Percentiles rank a stretch among this genome's conserved stretches.
Conservation (phyloP, 2,329 filamentous ascomycete genomes). For the Drechslerella stenobrocha region DNA sequence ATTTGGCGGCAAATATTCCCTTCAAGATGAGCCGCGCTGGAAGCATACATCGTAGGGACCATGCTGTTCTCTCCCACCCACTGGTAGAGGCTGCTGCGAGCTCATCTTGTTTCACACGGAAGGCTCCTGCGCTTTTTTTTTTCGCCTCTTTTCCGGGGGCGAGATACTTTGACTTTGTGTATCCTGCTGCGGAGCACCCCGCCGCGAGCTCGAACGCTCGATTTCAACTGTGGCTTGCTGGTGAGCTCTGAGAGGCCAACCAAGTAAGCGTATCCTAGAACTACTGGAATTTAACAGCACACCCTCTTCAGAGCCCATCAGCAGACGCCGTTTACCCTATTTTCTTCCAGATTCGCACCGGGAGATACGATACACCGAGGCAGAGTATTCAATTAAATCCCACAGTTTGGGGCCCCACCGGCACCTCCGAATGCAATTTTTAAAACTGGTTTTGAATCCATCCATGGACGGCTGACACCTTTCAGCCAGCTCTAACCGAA, state of each 20-base stretch:
- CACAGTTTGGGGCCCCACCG: conserved; percentile 21
- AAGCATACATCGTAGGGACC: conserved; percentile 32
- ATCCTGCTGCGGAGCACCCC: conserved; percentile 3
- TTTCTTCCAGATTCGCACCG: too few relatives aligned
- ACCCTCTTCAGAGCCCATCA: conserved; percentile 21
- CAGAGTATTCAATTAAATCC: conserved; percentile 30
- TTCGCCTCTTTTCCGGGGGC: not conserved
- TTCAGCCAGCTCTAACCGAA: conserved; percentile 48
- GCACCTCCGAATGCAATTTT: too few relatives aligned
- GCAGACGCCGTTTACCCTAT: conserved; percentile 5
- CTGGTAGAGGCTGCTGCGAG: conserved; percentile 13
- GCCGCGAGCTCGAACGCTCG: conserved; percentile 1
- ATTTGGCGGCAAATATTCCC: conserved; percentile 29
- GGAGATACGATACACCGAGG: too few relatives aligned
- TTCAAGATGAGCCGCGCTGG: conserved; percentile 13
- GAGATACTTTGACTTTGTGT: conserved; percentile 6
- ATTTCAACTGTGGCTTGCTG: conserved; percentile 25
- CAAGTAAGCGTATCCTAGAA: conserved; percentile 37
- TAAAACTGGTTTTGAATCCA: conserved; percentile 21
- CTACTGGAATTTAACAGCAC: conserved; percentile 23
- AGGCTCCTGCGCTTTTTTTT: conserved; percentile 3
- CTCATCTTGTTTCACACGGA: conserved; percentile 21
- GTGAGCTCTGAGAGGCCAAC: conserved; percentile 26
- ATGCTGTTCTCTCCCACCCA: conserved; percentile 4
- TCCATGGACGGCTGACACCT: conserved; percentile 3